Base-by-base conservation (phyloP, 257 asterid species). In the Knoxia roxburghii region DNA sequence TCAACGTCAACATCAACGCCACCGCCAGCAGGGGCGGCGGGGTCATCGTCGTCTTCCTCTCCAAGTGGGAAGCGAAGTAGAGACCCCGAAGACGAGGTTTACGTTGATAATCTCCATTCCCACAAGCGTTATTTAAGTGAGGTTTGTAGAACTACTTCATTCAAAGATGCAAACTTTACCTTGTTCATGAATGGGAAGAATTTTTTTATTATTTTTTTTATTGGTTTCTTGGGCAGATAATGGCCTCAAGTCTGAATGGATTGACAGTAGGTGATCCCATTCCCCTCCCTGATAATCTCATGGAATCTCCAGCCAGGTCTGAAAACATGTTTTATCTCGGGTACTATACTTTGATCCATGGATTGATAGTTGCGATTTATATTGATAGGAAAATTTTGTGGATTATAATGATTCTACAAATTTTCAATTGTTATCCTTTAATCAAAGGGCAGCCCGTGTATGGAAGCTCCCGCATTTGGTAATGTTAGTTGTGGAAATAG, bases 241-340 rank as follows among this genome's bases (percentile, higher is more conserved):
- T 90, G 99, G 97, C 99, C 20, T 90, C 97, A 61, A 94, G 99
- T 76, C 82, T 94, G 87, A 94, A 94, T 65, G 96, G 99, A 68
- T 76, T 94, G 68, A 85, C 96, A 10, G 96, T 94, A 56, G 97
- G 89, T 64, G 98, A 94, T 70, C 41, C 41, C 41, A 37, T 37
- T 37, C 66, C 83, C 35, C 59, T 90, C 32, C 76, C 89, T 1
- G 89, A 85, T 71, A 85, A 78, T 81, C 79, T 83, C n/a, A 81
- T 83, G 89, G 92, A 88, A 71, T 94, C 95, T 80, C 86, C 97
- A 3, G 77, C 83, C 58, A 80, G 96, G 78, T 85, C 89, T 1
- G 96, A 88, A 61, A 85, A 39, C 81, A 77, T 79, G 75, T 85
- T 77, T n/a, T 84, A 83, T 75, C 78, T 76, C 69, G 83, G 91